These are phyloP conservation scores for Argentina anserina DNA, from an alignment of 306 rosid species.

Conservation along the genomic window DNA sequence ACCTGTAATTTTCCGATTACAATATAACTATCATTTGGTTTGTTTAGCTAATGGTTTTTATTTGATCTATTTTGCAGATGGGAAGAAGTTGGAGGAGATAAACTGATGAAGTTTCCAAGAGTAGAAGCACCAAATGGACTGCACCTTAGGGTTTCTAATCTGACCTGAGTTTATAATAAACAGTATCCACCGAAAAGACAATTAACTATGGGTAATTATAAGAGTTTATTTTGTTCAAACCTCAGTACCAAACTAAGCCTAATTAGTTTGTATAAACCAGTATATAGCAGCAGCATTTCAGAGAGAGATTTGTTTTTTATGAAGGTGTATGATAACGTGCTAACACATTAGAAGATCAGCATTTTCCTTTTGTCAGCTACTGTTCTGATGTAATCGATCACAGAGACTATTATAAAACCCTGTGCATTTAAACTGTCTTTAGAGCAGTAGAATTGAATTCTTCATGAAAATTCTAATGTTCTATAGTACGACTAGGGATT, in stretches of 20 bases:
- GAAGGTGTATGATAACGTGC: slow-evolving; percentile 40
- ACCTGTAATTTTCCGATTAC: not conserved
- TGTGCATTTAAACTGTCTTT: no score
- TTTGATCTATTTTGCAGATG: slow-evolving; percentile 49
- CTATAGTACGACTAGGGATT: not conserved
- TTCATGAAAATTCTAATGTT: not conserved
- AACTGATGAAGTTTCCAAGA: slow-evolving; percentile 87
- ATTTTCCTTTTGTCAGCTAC: slow-evolving; percentile 21
- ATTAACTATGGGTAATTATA: no score
- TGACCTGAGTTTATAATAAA: no score
- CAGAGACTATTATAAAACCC: not conserved
- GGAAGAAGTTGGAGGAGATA: slow-evolving; percentile 97
- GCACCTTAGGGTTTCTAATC: slow-evolving; percentile 72
- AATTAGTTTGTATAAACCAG: slow-evolving; percentile 33
- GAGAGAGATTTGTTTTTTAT: slow-evolving; percentile 4
- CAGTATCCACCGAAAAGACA: no score
- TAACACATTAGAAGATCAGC: slow-evolving; percentile 35
- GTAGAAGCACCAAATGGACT: slow-evolving; percentile 95
- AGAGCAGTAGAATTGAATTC: not conserved
- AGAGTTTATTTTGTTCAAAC: no score
- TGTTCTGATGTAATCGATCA: not conserved
- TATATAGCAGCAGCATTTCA: slow-evolving; percentile 10
- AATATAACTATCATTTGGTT: not conserved
- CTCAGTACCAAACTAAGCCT: no score
- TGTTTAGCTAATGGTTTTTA: not conserved